Evolutionary conservation across 257 asterid genomes (phyloP).

Genomic region (Dorcoceras hygrometricum): DNA sequence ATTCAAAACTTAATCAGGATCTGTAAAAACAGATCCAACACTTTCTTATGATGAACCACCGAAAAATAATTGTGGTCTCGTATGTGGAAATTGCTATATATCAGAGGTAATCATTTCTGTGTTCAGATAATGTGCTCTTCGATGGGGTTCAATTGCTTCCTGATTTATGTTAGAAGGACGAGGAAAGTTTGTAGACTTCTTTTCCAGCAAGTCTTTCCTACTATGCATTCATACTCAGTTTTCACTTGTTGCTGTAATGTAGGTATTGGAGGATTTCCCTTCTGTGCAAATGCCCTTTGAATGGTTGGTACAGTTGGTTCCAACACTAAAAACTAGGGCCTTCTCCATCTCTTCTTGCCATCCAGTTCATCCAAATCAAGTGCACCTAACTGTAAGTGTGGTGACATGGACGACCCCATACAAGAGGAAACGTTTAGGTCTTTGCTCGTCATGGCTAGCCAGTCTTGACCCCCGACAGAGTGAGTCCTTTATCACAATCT

Average conservation of each 20-base stretch:
- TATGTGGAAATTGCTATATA: background rate
- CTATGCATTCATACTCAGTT: slow-evolving; percentile 6
- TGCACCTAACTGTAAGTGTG: slow-evolving; percentile 75
- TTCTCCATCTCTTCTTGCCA: slow-evolving; percentile 87
- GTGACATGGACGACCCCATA: slow-evolving; percentile 92
- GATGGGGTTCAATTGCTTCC: background rate
- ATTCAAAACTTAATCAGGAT: too few relatives aligned
- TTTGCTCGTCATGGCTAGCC: slow-evolving; percentile 96
- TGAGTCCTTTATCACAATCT: slow-evolving; percentile 23
- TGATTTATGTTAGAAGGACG: slow-evolving; percentile 7
- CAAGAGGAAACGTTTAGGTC: slow-evolving; percentile 79
- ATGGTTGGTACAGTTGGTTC: slow-evolving; percentile 93
- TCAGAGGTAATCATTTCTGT: background rate
- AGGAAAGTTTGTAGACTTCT: slow-evolving; percentile 7
- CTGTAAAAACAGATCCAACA: too few relatives aligned
- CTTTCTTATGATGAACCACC: background rate
- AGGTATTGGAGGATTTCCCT: slow-evolving; percentile 93
- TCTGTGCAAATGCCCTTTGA: slow-evolving; percentile 90
- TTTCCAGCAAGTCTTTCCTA: slow-evolving; percentile 14
- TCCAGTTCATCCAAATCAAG: slow-evolving; percentile 78
- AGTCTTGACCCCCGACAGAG: slow-evolving; percentile 73
- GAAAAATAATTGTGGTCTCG: background rate
- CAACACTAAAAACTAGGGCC: slow-evolving; percentile 77
- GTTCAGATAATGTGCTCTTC: background rate
- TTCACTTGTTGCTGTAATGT: slow-evolving; percentile 21